Evolutionary conservation across 2,329 filamentous ascomycete species (phyloP).

Genomic region (Aspergillus piperis): DNA sequence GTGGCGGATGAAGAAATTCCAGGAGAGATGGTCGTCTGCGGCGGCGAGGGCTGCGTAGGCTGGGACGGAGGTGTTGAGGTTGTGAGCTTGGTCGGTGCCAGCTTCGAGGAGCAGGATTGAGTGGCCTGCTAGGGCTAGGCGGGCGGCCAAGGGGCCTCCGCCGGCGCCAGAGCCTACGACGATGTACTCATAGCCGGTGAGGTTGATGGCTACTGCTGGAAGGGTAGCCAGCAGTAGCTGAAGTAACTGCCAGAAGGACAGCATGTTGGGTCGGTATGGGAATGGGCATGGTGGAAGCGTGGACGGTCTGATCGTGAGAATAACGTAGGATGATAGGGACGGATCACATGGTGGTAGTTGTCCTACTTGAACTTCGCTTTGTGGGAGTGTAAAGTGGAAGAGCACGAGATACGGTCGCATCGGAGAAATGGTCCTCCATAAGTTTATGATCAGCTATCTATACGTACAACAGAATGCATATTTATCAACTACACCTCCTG

Average conservation of each 20-base stretch:
- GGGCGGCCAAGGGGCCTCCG: conserved; percentile 39
- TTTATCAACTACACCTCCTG: background rate
- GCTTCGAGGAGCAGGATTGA: conserved; percentile 43
- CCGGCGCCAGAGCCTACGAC: conserved; percentile 41
- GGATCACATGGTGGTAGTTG: too few species aligned
- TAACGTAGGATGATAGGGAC: too few species aligned
- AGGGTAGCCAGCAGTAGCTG: background rate
- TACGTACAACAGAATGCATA: too few species aligned
- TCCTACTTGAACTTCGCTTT: too few species aligned
- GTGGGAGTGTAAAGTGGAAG: too few species aligned
- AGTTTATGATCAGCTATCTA: too few species aligned
- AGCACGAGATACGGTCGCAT: too few species aligned
- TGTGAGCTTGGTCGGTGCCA: conserved; percentile 38
- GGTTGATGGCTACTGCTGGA: conserved; percentile 19
- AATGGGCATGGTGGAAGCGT: background rate
- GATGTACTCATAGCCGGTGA: conserved; percentile 42
- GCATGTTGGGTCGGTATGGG: background rate
- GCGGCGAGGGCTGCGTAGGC: conserved; percentile 31
- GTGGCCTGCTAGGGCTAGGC: conserved; percentile 38
- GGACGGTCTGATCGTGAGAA: background rate
- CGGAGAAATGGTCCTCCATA: background rate
- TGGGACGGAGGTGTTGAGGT: conserved; percentile 32
- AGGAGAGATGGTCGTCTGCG: conserved; percentile 32
- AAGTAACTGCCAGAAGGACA: background rate
- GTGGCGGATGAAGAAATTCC: conserved; percentile 42